phyloP scores from a whole-genome alignment of 2,329 filamentous ascomycete species.

The Chaetomiaceae sp. region DNA sequence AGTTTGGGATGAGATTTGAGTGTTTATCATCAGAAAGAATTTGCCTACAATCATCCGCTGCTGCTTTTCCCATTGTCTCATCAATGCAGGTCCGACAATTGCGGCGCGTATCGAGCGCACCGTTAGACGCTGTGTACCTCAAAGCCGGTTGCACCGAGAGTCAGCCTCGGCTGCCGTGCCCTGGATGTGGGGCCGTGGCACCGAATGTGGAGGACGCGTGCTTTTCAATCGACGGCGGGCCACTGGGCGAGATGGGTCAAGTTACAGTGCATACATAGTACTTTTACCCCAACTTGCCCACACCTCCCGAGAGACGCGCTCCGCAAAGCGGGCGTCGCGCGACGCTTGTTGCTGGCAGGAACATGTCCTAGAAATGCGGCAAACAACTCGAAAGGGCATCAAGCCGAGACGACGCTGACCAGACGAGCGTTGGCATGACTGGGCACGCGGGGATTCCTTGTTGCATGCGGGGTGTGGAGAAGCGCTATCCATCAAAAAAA shows the following conservation, averaged over 20 bases:
- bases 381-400: neutral
- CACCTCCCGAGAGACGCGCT: constrained; percentile 1
- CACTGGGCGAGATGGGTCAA: too few relatives aligned
- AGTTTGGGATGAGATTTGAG: too few relatives aligned
- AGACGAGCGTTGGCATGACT: too few relatives aligned
- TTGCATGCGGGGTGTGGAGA: constrained; percentile 15
- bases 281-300: too few relatives aligned
- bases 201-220: constrained; percentile 4
- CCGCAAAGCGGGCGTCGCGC: constrained; percentile 5
- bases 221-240: constrained; percentile 7
- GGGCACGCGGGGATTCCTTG: constrained; percentile 8
- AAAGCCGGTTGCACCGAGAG: neutral
- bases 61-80: neutral
- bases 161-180: constrained; percentile 20
- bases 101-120: neutral
- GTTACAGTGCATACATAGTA: too few relatives aligned
- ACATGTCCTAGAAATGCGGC: constrained; percentile 13
- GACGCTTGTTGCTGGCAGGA: constrained; percentile 13
- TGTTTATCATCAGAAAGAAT: neutral
- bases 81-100: neutral
- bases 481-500: too few relatives aligned
- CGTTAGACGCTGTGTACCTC: constrained; percentile 4
- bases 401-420: neutral
- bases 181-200: constrained; percentile 12
- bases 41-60: neutral